Base-by-base conservation (phyloP, 2,329 filamentous ascomycete genomes). In the Diaporthe sp. region DNA sequence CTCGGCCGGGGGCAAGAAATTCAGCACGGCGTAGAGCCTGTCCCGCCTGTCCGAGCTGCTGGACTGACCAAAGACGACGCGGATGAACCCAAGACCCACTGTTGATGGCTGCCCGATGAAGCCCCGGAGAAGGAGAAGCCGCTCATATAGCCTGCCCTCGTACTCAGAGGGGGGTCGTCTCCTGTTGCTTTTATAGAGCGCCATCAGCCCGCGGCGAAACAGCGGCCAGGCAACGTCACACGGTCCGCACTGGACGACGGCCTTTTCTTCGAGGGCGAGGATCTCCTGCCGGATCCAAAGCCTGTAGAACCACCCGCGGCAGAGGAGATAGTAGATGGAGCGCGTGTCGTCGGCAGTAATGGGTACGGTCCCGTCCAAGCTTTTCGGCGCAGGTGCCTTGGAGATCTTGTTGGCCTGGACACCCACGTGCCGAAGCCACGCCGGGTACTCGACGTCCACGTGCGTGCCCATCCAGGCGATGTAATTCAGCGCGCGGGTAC, bases 221-320 rank as follows among this genome's bases (percentile, higher is more conserved):
- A 31, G 12, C 6, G 28, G 22, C 71, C 71, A 62, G 2, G 55
- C 15, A 15, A 73, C 42, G 4, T 55, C 22, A 13, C 17, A 51
- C 4, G 31, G 22, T 10, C 73, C 73, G 44, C 73, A 67, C 31
- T 72, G 34, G 15, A 75, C 70, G 25, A 70, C 65, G 9, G 67
- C 31, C 31, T 46, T n/a, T 6, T 4, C 22, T 4, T 57, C 53
- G 3, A 79, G 37, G n/a, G 58, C 75, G 10, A 74, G 78, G 22
- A 78, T 75, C 70, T 80, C 79, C 72, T 80, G 79, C 42, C 79
- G 74, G 15, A 80, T 78, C 78, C 79, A 80, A 4, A 74, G 75
- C 44, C 79, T 76, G n/a, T 15, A 22, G 57, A 65, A 73, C 73
- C 73, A 77, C 0, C 31, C 28, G 8, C 19, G 15, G 28, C 55